Base-by-base conservation (phyloP, 441 rosid species). In the Eruca vesicaria region DNA sequence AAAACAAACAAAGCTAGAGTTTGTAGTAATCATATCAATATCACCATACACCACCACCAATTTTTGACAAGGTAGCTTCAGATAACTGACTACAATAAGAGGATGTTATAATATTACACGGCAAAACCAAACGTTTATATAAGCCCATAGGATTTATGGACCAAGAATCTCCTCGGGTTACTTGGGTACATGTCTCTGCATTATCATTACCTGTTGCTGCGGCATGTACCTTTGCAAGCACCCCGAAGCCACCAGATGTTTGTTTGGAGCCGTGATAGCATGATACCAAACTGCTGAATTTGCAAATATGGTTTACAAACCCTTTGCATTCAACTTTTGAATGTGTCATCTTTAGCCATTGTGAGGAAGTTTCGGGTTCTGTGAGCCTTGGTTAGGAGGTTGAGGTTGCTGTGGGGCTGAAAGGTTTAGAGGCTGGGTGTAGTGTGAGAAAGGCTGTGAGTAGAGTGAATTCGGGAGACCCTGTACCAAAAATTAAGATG, bases 401-500 rank as follows among this genome's bases (percentile, higher is more conserved):
- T 85, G 97, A 50, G 97, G 79, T 74, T 84, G 93, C 45, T 88
- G 97, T 14, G 88, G 71, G 58, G 89, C 81, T 63, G 87, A 92
- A 81, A 91, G 71, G 75, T 88, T 91, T 66, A 80, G 71, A 6
- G 97, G 96, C 82, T 89, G 96, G 10, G 91, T 82, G 84, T 90
- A 92, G 72, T 86, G 97, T 45, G 88, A 68, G 69, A 92, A 96
- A 33, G 97, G 94, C 84, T 94, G 98, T 62, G 98, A 93, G 83
- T 96, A 96, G 36, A 94, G 97, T 66, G 98, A 90, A 80, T 87
- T 90, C 85, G 90, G 88, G 80, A 92, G 79, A 12, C 98, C 98
- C 98, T 96, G 91, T 80, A 79, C 12, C 59, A 38, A 66, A 48
- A 53, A 29, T 19, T 21, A 18, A 58, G 4, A 67, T 35, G 53